A percentile compares a stretch with the other conserved stretches of the same genome.
phyloP scores from a whole-genome alignment of 192 early-diverging fungal genomes.

The Backusella circina region DNA sequence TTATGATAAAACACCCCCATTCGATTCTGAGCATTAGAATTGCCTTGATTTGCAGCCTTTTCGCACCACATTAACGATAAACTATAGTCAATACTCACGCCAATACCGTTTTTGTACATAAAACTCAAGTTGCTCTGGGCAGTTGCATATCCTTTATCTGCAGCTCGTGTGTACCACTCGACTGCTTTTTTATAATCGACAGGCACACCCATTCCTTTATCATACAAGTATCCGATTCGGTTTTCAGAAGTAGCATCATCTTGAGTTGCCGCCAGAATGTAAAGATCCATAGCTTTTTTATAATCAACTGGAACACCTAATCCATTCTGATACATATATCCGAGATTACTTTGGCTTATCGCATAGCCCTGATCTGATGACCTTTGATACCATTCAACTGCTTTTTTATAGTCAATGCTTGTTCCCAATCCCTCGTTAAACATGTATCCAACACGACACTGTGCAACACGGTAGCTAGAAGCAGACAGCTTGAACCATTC shows the following conservation, averaged over 20 bases:
- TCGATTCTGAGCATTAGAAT: background rate
- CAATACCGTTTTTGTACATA: background rate
- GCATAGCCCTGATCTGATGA: background rate
- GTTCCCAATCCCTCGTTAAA: background rate
- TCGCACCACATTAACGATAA: background rate
- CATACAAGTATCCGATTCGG: background rate
- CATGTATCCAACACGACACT: background rate
- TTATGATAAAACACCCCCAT: background rate
- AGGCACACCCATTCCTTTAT: background rate
- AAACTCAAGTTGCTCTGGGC: background rate
- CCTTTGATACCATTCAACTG: background rate
- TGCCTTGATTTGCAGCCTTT: background rate
- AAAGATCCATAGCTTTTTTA: background rate
- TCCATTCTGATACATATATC: background rate
- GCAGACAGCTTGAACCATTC: background rate
- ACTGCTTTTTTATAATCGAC: background rate
- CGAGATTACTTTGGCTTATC: background rate
- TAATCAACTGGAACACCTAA: background rate
- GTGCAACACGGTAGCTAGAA: background rate
- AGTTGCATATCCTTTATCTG: background rate
- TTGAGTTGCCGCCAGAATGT: background rate
- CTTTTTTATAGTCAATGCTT: background rate
- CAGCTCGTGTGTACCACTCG: background rate
- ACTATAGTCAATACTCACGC: background rate
- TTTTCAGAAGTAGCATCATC: background rate